These are phyloP conservation scores for Euphrasia arctica DNA, from an alignment of 305 asterid species.

Conservation along the genomic window DNA sequence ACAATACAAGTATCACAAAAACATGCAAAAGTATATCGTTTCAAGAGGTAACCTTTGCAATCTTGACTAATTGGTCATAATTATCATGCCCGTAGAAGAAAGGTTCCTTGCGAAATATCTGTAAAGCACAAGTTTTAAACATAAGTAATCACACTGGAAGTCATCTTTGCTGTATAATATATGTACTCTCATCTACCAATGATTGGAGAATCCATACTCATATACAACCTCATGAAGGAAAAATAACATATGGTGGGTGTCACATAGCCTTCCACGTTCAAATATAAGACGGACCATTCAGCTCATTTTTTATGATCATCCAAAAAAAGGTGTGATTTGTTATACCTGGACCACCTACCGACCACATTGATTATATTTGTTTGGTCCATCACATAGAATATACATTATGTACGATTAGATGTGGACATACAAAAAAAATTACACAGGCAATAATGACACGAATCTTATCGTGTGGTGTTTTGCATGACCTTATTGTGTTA, in stretches of 20 bases:
- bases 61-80: constrained; percentile 85
- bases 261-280: not conserved
- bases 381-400: too few relatives aligned
- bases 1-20: not conserved
- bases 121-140: constrained; percentile 26
- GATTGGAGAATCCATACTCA: not conserved
- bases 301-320: constrained; percentile 1
- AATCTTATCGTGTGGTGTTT: too few relatives aligned
- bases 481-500: not conserved
- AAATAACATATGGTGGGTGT: not conserved
- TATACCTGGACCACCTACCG: too few relatives aligned
- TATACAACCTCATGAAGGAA: too few relatives aligned
- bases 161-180: not conserved
- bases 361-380: too few relatives aligned
- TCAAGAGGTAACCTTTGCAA: constrained; percentile 60
- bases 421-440: too few relatives aligned
- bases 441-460: too few relatives aligned
- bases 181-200: not conserved
- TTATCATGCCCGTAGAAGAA: constrained; percentile 92
- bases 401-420: too few relatives aligned
- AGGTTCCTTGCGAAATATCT: constrained; percentile 94
- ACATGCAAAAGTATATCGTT: not conserved
- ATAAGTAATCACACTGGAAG: constrained; percentile 17
- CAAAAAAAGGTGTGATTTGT: not conserved
- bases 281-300: constrained; percentile 1